These are phyloP conservation scores for Colletotrichum falcatum DNA, from an alignment of 2,329 filamentous ascomycete species.

Conservation along the genomic window DNA sequence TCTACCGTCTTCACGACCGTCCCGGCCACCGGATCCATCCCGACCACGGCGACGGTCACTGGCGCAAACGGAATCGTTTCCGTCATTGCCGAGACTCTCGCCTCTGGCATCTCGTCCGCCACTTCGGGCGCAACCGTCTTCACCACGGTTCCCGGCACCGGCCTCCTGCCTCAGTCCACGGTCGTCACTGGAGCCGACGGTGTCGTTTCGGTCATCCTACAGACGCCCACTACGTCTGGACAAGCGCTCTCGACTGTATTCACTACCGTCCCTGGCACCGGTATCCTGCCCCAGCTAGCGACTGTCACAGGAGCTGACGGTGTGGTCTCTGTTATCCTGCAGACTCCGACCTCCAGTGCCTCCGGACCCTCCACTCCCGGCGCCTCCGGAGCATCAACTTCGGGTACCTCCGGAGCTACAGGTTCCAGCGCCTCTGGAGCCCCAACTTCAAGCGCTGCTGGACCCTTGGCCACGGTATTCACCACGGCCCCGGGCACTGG, in stretches of 20 bases:
- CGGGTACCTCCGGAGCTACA: no score
- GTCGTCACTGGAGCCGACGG: constrained; percentile 9
- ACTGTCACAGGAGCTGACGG: not conserved
- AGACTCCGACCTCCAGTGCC: not conserved
- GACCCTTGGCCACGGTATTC: not conserved
- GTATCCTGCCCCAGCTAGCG: not conserved
- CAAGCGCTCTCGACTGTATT: not conserved
- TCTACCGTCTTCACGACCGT: constrained; percentile 13
- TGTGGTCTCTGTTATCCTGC: not conserved
- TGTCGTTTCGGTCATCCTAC: constrained; percentile 6
- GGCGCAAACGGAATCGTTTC: constrained; percentile 19
- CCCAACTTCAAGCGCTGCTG: not conserved
- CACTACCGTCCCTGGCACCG: not conserved
- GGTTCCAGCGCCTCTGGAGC: no score
- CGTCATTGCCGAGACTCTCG: constrained; percentile 13
- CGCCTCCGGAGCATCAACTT: no score
- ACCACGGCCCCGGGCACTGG: constrained; percentile 8
- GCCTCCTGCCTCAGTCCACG: not conserved
- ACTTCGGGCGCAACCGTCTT: not conserved
- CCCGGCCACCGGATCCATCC: constrained; percentile 1
- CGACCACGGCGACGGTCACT: not conserved
- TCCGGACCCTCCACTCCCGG: no score
- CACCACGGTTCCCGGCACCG: constrained; percentile 10
- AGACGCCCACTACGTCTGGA: not conserved
- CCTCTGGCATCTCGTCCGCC: no score